Conservation (phyloP, 345 rosid genomes). For the Aquilaria yunnanensis region DNA sequence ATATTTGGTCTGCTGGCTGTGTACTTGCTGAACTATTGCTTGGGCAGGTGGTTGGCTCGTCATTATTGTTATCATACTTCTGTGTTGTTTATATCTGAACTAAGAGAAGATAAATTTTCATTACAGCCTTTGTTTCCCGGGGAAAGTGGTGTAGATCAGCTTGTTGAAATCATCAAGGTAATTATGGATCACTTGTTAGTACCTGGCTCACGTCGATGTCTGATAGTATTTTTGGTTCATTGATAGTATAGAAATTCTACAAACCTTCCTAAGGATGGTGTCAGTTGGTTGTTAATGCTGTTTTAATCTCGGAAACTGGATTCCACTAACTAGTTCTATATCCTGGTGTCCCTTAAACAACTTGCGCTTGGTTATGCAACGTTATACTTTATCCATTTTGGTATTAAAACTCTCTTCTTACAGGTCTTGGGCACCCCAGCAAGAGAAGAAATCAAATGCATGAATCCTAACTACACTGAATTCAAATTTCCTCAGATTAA, state of each 20-base stretch:
- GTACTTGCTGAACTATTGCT: slow-evolving; percentile 60
- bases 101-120: too few species aligned
- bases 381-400: background rate
- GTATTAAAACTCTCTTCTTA: background rate
- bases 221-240: too few species aligned
- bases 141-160: slow-evolving; percentile 69
- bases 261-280: too few species aligned
- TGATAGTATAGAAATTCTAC: too few species aligned
- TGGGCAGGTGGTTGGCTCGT: slow-evolving; percentile 36
- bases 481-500: slow-evolving; percentile 39
- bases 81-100: too few species aligned
- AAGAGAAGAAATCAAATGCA: slow-evolving; percentile 65
- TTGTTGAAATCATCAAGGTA: slow-evolving; percentile 75
- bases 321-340: too few species aligned
- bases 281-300: too few species aligned
- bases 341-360: too few species aligned
- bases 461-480: slow-evolving; percentile 72
- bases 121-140: slow-evolving; percentile 63
- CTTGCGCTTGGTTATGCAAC: too few species aligned
- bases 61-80: too few species aligned
- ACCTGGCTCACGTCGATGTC: background rate
- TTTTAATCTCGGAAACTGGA: too few species aligned
- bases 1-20: slow-evolving; percentile 74
- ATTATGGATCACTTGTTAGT: background rate
- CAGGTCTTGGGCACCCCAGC: slow-evolving; percentile 74